Conservation (phyloP, 2,329 filamentous ascomycete species). For the Trichoderma brevicompactum region DNA sequence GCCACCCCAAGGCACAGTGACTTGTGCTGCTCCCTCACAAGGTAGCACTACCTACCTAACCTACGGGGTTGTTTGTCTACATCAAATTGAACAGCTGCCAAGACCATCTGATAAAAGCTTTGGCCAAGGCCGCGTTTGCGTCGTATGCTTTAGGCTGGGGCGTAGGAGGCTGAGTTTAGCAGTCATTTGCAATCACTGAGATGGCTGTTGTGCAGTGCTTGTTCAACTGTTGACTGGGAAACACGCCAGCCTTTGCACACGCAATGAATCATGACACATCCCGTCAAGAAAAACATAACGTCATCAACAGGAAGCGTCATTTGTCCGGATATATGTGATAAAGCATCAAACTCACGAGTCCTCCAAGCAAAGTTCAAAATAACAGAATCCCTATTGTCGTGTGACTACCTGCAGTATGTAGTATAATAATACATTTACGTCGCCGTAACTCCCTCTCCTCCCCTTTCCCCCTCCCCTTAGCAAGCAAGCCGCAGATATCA, state of each 20-base stretch:
- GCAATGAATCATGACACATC: not conserved
- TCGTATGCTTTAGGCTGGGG: too few relatives aligned
- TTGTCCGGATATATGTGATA: too few relatives aligned
- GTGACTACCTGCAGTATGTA: slow-evolving; percentile 17
- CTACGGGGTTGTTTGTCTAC: not conserved
- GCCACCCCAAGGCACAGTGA: not conserved
- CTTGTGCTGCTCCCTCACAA: not conserved
- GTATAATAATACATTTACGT: slow-evolving; percentile 21
- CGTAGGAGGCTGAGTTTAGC: too few relatives aligned
- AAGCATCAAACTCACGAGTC: not conserved
- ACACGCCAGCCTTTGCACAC: not conserved
- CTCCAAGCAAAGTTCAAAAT: not conserved
- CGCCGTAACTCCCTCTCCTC: not conserved
- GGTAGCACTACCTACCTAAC: not conserved
- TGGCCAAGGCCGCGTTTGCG: too few relatives aligned
- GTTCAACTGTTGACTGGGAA: not conserved
- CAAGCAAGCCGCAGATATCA: not conserved
- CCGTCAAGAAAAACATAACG: too few relatives aligned
- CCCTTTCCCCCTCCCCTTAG: not conserved
- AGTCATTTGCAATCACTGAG: not conserved
- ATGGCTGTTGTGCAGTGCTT: not conserved
- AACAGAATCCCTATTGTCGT: not conserved
- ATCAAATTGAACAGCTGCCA: not conserved
- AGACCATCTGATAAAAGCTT: not conserved
- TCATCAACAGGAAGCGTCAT: not conserved